Percentiles rank a stretch among this genome's conserved stretches.
Evolutionary conservation across 148 eudicot species (phyloP).

Genomic region (Rhododendron kiyosumense): DNA sequence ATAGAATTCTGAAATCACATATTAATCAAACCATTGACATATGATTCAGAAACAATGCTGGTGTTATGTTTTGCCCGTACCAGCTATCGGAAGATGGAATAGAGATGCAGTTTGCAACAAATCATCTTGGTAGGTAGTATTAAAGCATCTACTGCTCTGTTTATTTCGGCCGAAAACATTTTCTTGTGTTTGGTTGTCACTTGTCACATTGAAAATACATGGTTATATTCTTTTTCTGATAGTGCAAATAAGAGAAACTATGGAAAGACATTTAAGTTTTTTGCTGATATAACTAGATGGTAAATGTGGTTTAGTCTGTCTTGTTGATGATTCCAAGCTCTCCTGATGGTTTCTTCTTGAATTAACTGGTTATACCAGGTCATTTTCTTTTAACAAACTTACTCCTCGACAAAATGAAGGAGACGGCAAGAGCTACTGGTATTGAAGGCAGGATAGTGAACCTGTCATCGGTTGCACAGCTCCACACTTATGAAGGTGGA

Average conservation of each 20-base stretch:
- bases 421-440: slow-evolving; percentile 52
- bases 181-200: background rate
- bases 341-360: background rate
- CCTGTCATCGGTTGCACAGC: slow-evolving; percentile 67
- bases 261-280: background rate
- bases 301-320: background rate
- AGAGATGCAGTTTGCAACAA: slow-evolving; percentile 87
- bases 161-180: background rate
- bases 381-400: slow-evolving; percentile 75
- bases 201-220: background rate
- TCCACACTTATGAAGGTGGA: slow-evolving; percentile 45
- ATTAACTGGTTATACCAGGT: slow-evolving; percentile 35
- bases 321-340: background rate
- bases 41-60: slow-evolving; percentile 80
- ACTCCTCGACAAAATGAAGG: slow-evolving; percentile 72
- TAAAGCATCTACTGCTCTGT: background rate
- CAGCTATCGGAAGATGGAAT: slow-evolving; percentile 76
- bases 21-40: background rate
- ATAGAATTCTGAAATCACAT: background rate
- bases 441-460: slow-evolving; percentile 76
- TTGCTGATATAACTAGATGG: background rate
- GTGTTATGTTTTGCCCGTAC: slow-evolving; percentile 82
- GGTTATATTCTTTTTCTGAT: background rate
- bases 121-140: slow-evolving; percentile 54
- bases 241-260: background rate